These are phyloP conservation scores for Aspergillus felis DNA, from an alignment of 2,329 filamentous ascomycete genomes.

Conservation along the genomic window DNA sequence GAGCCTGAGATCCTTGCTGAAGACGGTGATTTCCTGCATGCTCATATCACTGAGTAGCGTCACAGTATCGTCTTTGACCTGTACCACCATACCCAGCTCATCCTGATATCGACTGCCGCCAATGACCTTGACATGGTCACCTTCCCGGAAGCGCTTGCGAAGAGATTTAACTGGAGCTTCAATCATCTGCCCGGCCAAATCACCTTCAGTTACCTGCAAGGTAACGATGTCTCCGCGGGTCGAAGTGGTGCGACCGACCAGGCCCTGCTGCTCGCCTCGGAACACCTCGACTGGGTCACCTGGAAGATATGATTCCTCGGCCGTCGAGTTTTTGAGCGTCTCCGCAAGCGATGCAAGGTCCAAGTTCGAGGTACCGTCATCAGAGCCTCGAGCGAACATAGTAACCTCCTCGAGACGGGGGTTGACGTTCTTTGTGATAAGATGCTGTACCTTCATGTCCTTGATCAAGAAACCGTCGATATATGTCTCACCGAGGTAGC, in stretches of 20 bases:
- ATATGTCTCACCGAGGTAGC: conserved; percentile 83
- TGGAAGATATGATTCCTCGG: conserved; percentile 78
- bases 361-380: conserved; percentile 89
- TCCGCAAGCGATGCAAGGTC: conserved; percentile 88
- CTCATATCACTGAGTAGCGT: conserved; percentile 90
- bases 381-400: conserved; percentile 81
- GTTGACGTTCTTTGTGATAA: conserved; percentile 85
- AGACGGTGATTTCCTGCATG: conserved; percentile 91
- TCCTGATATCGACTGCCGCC: conserved; percentile 91
- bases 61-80: conserved; percentile 86
- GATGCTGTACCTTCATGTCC: conserved; percentile 82
- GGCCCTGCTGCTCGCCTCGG: conserved; percentile 88
- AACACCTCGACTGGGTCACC: conserved; percentile 97
- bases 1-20: conserved; percentile 93
- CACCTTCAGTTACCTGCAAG: conserved; percentile 77
- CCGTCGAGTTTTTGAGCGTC: conserved; percentile 79
- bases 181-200: conserved; percentile 75
- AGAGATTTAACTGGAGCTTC: conserved; percentile 90
- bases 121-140: conserved; percentile 98
- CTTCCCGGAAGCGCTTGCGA: conserved; percentile 85
- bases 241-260: conserved; percentile 78
- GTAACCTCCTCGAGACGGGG: conserved; percentile 93
- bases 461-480: conserved; percentile 91
- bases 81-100: conserved; percentile 95
- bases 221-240: conserved; percentile 92